Evolutionary conservation across 768 basidiomycete genomes (phyloP), one percentile per base, ranked within the genome.

Genomic region (Russula earlei): DNA sequence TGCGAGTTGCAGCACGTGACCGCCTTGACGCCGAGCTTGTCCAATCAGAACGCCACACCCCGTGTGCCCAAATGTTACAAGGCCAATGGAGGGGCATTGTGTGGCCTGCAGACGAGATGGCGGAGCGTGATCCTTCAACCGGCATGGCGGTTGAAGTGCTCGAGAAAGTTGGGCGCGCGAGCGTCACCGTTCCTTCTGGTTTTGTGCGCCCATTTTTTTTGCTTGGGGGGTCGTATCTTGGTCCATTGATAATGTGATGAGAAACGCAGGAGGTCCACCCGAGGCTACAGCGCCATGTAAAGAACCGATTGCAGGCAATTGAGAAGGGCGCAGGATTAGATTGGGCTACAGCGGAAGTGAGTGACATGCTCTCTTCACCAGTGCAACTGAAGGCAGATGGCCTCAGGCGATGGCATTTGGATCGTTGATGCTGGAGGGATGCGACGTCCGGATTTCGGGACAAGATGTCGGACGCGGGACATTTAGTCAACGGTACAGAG

Each of bases 401-500:
- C 14, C 27, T 36, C 53, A 89, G 87, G 87, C 90, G 0, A 69
- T 96, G 68, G 92, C 93, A 0, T 90, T 93, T 63, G 93, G 93
- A 0, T 82, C 89, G 1, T 74, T 95, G 33, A 80, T 95, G 82
- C 70, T 80, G 2, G 85, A 91, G 50, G 90, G 90, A 1, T 81
- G 75, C 59, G 87, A 94, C 65, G 77, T 96, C 9, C 80, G 92
- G 15, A 89, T 96, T 31, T 92, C 91, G 2, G 93, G 93, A 7
- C 93, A 96, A 68, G 93, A 95, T 66, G 90, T 93, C 0, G 93
- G 92, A 0, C 69, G 92, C 37, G 92, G 93, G 2, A 93, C 91
- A 11, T 91, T 93, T 70, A 90, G 87, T 61, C 88, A 91, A 49
- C 74, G 86, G 79, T 78, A 44, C 15, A 70, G 57, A 24, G 34